phyloP scores from a whole-genome alignment of 176 grass and related monocot genomes.

The Sorghum bicolor region Sorghum_bicolor_NCBIv3 NC_012872.2:50987001-50987500 shows the following conservation, averaged over 20 bases:
- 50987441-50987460: slow-evolving; percentile 23
- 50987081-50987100: not conserved
- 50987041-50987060: not conserved
- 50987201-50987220: slow-evolving; percentile 86
- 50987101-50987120: slow-evolving; percentile 7
- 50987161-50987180: slow-evolving; percentile 27
- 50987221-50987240: slow-evolving; percentile 97
- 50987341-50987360: slow-evolving; percentile 61
- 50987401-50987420: not conserved
- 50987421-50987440: slow-evolving; percentile 21
- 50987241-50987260: slow-evolving; percentile 96
- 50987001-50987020: slow-evolving; percentile 15
- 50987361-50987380: slow-evolving; percentile 15
- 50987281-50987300: slow-evolving; percentile 96
- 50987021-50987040: not conserved
- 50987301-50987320: slow-evolving; percentile 99
- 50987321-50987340: slow-evolving; percentile 79
- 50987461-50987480: slow-evolving; percentile 20
- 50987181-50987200: slow-evolving; percentile 14
- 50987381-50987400: not conserved
- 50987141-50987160: slow-evolving; percentile 1
- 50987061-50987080: not conserved
- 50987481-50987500: not conserved
- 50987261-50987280: slow-evolving; percentile 99
- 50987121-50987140: not conserved